Conservation (phyloP, 768 basidiomycete genomes). For the Agrocybe chaxingu region DNA sequence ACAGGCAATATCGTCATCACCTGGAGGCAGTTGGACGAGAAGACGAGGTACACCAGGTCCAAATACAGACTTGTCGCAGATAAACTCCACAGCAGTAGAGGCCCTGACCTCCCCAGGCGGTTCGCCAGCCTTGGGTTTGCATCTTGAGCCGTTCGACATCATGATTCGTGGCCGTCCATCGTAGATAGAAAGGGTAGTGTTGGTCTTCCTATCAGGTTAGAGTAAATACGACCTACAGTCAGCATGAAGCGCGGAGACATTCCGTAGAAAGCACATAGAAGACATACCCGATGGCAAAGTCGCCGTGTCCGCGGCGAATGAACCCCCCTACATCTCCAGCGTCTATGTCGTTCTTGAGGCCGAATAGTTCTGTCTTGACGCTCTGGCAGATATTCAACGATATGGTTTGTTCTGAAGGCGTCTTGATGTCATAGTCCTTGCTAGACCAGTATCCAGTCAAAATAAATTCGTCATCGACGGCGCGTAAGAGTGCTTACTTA, state of each 20-base stretch:
- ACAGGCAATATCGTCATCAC: constrained; percentile 63
- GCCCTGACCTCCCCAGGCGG: constrained; percentile 37
- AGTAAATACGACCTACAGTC: not conserved
- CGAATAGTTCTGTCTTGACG: constrained; percentile 57
- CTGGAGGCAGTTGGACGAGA: constrained; percentile 65
- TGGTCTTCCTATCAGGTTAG: constrained; percentile 41
- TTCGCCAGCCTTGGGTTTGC: constrained; percentile 41
- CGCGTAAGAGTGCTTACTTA: constrained; percentile 36
- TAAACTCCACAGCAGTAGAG: constrained; percentile 71
- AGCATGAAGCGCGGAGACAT: not conserved
- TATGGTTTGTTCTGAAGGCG: constrained; percentile 42
- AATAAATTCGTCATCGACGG: constrained; percentile 3
- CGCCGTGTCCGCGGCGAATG: constrained; percentile 56
- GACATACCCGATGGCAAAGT: constrained; percentile 69
- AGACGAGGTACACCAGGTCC: constrained; percentile 52
- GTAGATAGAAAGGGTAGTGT: constrained; percentile 58
- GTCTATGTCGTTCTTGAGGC: constrained; percentile 49
- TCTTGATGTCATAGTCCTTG: constrained; percentile 58
- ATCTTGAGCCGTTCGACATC: constrained; percentile 62
- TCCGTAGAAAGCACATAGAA: not conserved
- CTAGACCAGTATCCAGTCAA: constrained; percentile 32
- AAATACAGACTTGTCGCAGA: constrained; percentile 68
- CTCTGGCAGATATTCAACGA: constrained; percentile 65
- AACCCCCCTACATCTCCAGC: constrained; percentile 59
- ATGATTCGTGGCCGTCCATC: constrained; percentile 53